A percentile compares a stretch with the other conserved stretches of the same genome.
Evolutionary conservation across 768 basidiomycete species (phyloP).

Genomic region (Paxillus involutus): DNA sequence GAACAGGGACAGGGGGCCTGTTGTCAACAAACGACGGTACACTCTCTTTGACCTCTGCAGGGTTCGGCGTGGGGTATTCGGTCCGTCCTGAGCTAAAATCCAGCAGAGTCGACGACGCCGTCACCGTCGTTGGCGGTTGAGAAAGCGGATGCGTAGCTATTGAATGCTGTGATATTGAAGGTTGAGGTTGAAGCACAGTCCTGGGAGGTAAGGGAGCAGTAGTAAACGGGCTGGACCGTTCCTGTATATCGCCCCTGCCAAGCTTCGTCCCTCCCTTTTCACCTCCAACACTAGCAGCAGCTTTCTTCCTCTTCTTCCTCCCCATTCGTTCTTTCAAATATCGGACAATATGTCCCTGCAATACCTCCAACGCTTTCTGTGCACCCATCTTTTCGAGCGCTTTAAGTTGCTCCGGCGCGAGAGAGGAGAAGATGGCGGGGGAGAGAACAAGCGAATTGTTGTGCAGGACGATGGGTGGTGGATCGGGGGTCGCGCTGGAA

Average conservation of each 20-base stretch:
- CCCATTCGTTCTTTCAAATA: slow-evolving; percentile 74
- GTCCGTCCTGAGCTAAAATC: slow-evolving; percentile 9
- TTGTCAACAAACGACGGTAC: slow-evolving; percentile 15
- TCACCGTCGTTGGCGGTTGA: not conserved
- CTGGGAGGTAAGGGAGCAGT: slow-evolving; percentile 40
- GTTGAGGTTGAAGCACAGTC: not conserved
- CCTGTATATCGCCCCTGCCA: slow-evolving; percentile 33
- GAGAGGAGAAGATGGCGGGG: slow-evolving; percentile 79
- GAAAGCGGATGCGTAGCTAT: not conserved
- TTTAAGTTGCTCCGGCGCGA: slow-evolving; percentile 69
- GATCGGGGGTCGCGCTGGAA: slow-evolving; percentile 42
- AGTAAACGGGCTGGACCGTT: slow-evolving; percentile 42
- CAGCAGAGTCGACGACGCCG: slow-evolving; percentile 1
- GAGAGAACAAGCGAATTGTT: slow-evolving; percentile 83
- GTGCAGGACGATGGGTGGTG: slow-evolving; percentile 73
- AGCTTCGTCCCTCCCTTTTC: slow-evolving; percentile 44
- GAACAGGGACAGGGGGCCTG: slow-evolving; percentile 32
- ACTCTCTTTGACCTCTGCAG: slow-evolving; percentile 16
- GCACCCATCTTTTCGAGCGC: slow-evolving; percentile 82
- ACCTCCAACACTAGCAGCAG: slow-evolving; percentile 31
- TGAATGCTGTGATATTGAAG: not conserved
- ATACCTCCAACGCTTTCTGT: slow-evolving; percentile 73
- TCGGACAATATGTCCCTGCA: slow-evolving; percentile 84
- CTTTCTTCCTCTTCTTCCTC: slow-evolving; percentile 40
- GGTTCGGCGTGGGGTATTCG: not conserved